Evolutionary conservation across 2,329 filamentous ascomycete genomes (phyloP), one percentile per base, ranked within the genome.

Genomic region (Epichloe elymi): DNA sequence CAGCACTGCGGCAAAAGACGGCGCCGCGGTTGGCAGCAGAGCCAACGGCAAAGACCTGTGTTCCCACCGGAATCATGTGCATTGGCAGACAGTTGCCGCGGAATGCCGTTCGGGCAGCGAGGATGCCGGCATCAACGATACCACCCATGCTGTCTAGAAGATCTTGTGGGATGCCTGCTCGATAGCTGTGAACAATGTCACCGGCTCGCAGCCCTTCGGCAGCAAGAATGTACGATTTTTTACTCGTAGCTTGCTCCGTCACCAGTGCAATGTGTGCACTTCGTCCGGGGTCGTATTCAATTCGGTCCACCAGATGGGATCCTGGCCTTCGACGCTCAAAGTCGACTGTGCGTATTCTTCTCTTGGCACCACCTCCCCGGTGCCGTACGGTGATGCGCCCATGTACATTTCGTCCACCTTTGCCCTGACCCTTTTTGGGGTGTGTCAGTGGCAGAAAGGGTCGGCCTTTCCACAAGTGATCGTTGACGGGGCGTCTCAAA

Each of bases 61-160:
- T 95, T n/a, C 93, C 91, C 39, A 96, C 78, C 1, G 93, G 94
- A 54, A 98, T 86, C 83, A 98, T 93, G 69, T 95, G 87, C 65
- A 98, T 74, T 14, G 93, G 93, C 59, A 98, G 70, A 65, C 93
- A 98, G 68, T 98, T 98, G 51, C 93, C 93, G 62, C 88, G 80
- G 73, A 90, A 90, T 1, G 89, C 90, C 23, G 94, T 98, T 72
- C 88, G 93, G 33, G 93, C 87, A 7, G 94, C 93, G 55, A 98
- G 72, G 66, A 98, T 88, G 84, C 94, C 94, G 11, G 91, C 89
- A 75, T 98, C 93, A 48, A 96, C 79, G 41, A 84, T 73, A 59
- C 93, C 91, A 54, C 93, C 93, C 90, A 98, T 97, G 64, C 83
- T 89, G 48, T 85, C 82, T 61, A 96, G 78, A 51, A 98, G 73